Conservation (phyloP, 345 rosid genomes). For the Populus tremula region DNA sequence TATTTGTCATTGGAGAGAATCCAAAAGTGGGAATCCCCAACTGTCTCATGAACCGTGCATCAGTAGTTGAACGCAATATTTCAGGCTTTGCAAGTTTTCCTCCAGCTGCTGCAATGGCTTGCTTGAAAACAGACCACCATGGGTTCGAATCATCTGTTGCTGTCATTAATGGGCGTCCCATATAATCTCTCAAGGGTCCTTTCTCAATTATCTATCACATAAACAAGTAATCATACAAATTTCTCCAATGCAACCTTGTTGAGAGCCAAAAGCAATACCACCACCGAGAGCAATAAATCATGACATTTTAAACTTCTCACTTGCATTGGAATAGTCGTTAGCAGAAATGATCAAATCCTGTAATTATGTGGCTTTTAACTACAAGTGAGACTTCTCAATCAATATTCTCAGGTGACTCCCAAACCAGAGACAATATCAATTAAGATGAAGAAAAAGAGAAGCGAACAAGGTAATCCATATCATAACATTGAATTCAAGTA, state of each 20-base stretch:
- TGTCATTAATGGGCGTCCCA: conserved; percentile 66
- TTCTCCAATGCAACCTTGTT: neutral
- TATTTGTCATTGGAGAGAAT: conserved; percentile 83
- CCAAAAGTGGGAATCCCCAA: conserved; percentile 76
- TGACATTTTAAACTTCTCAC: too few relatives aligned
- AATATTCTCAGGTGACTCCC: neutral
- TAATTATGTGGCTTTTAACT: neutral
- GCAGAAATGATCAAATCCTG: neutral
- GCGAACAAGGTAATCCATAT: neutral
- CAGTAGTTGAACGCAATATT: conserved; percentile 84
- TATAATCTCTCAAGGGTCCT: conserved; percentile 58
- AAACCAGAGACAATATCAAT: neutral
- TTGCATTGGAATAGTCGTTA: neutral
- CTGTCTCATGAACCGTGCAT: conserved; percentile 63
- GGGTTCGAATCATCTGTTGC: conserved; percentile 70
- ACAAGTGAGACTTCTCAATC: neutral
- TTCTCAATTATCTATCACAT: conserved; percentile 46
- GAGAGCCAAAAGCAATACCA: neutral
- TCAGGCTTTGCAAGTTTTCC: conserved; percentile 80
- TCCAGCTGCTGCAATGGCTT: conserved; percentile 67
- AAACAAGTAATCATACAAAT: neutral
- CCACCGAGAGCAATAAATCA: too few relatives aligned
- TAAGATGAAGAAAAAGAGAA: neutral
- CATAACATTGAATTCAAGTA: neutral
- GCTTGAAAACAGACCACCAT: conserved; percentile 81